phyloP scores from a whole-genome alignment of 176 grass and related monocot species.

The Bolboschoenus planiculmis region DNA sequence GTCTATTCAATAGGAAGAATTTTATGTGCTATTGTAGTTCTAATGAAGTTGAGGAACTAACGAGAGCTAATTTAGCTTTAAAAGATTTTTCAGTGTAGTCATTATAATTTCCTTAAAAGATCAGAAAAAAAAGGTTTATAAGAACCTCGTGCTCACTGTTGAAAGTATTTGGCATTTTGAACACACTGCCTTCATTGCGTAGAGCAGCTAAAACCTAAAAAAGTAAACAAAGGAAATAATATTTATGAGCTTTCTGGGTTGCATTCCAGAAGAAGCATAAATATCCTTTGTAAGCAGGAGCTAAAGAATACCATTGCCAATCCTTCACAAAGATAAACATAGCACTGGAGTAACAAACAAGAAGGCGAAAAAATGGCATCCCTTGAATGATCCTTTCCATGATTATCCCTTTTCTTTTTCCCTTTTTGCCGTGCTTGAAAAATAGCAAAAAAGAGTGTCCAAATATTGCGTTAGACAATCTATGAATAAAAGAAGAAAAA shows the following conservation, averaged over 20 bases:
- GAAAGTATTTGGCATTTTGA: slow-evolving; percentile 64
- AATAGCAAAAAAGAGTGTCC: slow-evolving; percentile 15
- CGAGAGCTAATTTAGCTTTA: background rate
- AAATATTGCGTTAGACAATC: slow-evolving; percentile 1
- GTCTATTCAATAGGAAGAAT: background rate
- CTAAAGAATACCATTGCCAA: slow-evolving; percentile 65
- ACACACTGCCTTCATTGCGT: slow-evolving; percentile 62
- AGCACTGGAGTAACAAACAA: slow-evolving; percentile 74
- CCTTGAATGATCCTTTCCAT: slow-evolving; percentile 47
- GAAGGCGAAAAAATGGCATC: slow-evolving; percentile 54
- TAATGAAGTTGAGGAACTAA: background rate
- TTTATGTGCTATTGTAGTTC: background rate
- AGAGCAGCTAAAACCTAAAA: slow-evolving; percentile 72
- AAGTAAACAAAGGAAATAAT: slow-evolving; percentile 9
- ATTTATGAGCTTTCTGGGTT: background rate
- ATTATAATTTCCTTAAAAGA: slow-evolving; percentile 8
- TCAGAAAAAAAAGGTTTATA: background rate
- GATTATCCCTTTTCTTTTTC: slow-evolving; percentile 89
- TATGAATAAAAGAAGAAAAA: slow-evolving; percentile 20
- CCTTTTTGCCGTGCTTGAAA: slow-evolving; percentile 69
- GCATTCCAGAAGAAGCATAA: slow-evolving; percentile 2
- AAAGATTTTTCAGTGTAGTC: background rate
- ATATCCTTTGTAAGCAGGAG: background rate
- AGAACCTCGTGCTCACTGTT: slow-evolving; percentile 84
- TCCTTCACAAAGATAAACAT: slow-evolving; percentile 89